Base-by-base conservation (phyloP, 805 yeast genomes). In the Zygotorulaspora danielsina region DNA sequence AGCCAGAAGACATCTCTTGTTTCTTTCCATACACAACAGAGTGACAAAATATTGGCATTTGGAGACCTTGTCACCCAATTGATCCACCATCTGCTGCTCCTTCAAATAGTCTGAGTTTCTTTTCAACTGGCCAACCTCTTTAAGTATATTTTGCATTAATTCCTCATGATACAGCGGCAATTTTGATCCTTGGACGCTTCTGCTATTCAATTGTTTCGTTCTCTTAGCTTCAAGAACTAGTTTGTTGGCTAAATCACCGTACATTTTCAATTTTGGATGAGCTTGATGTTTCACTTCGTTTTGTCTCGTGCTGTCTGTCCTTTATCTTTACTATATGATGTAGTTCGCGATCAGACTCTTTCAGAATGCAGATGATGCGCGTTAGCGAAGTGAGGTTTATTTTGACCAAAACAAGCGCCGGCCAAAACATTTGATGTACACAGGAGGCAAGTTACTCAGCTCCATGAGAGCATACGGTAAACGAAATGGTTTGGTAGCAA, bases 1-100 rank as follows among this genome's bases (percentile, higher is more conserved):
- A 0, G 95, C 96, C 36, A 93, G 58, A 25, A 93, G 57, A 59
- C 97, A 87, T 36, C 98, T 67, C 59, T 93, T 94, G 66, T 94
- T 89, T 36, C 97, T 66, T 45, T 93, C 73, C 79, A 88, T 79
- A 31, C 87, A 78, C 19, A 89, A 63, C 46, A 79, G 81, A 5
- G 84, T 77, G 6, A 67, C 65, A 34, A 67, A 54, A 38, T 75
- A 63, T 49, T 79, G 86, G 44, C 84, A 76, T 53, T 79, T 76
- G 37, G 75, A 71, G 27, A 75, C 68, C 45, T 75, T 68, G 52
- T 64, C 66, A 43, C 65, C 66, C 29, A 49, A 61, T 7, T 46
- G 44, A 8, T 45, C 49, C 17, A 41, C 25, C 30, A 40, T 34
- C 28, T 54, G 50, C 31, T 59, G 61, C 34, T 51, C 59, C 40